These are phyloP conservation scores for Penicillium parvum DNA, from an alignment of 495 filamentous ascomycete genomes.

Conservation along the genomic window DNA sequence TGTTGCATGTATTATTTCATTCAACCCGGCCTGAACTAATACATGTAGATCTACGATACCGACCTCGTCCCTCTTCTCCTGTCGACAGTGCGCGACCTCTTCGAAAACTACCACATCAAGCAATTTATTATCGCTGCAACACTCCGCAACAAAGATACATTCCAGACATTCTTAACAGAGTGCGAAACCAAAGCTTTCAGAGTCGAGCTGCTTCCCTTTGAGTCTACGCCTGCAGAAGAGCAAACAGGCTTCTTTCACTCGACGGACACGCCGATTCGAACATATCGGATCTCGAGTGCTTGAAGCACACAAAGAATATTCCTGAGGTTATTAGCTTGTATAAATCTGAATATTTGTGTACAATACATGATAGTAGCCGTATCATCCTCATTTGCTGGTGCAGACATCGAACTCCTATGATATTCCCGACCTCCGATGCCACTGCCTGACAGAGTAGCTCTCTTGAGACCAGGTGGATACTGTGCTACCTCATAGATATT, in stretches of 20 bases:
- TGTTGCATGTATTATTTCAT: too few relatives aligned
- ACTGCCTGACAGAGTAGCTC: too few relatives aligned
- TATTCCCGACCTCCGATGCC: too few relatives aligned
- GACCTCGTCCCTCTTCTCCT: conserved; percentile 54
- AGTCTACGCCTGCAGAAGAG: conserved; percentile 38
- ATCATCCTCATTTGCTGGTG: too few relatives aligned
- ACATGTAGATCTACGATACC: conserved; percentile 59
- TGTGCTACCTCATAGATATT: too few relatives aligned
- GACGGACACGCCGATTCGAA: conserved; percentile 46
- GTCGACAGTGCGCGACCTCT: conserved; percentile 50
- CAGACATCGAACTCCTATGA: too few relatives aligned
- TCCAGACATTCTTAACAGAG: conserved; percentile 49
- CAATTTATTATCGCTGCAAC: conserved; percentile 56
- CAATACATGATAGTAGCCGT: too few relatives aligned
- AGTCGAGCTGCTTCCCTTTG: conserved; percentile 40
- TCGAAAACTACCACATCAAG: conserved; percentile 43
- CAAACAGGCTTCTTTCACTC: conserved; percentile 57
- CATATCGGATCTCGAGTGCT: conserved; percentile 29
- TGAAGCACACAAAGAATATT: not conserved
- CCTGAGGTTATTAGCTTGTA: conserved; percentile 6
- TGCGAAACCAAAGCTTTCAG: conserved; percentile 53
- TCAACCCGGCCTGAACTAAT: too few relatives aligned
- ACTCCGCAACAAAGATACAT: conserved; percentile 60
- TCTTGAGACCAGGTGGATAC: too few relatives aligned
- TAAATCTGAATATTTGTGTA: conserved; percentile 1